Conservation (phyloP, 768 basidiomycete genomes). For the Hygrocybe coccinea region DNA sequence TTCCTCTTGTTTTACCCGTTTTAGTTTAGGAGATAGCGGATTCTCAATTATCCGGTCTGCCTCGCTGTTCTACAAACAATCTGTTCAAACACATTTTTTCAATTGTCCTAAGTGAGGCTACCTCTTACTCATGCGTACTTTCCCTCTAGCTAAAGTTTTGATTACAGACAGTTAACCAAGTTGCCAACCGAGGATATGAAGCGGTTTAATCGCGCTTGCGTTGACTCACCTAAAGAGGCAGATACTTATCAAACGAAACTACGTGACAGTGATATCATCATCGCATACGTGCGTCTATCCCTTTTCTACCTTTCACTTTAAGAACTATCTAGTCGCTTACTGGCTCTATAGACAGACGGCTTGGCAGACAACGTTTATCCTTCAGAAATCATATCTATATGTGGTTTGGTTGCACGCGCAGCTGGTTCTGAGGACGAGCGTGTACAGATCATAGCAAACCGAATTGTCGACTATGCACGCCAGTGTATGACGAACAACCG, state of each 20-base stretch:
- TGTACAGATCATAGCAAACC: slow-evolving; percentile 68
- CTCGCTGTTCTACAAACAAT: slow-evolving; percentile 51
- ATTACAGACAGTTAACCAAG: slow-evolving; percentile 49
- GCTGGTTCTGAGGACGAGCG: slow-evolving; percentile 54
- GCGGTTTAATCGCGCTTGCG: slow-evolving; percentile 46
- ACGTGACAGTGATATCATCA: slow-evolving; percentile 48
- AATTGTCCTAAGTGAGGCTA: slow-evolving; percentile 48
- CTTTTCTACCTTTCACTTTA: neutral
- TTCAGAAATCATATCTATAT: slow-evolving; percentile 65
- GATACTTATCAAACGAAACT: slow-evolving; percentile 41
- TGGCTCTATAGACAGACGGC: slow-evolving; percentile 44
- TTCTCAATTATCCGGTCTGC: slow-evolving; percentile 68
- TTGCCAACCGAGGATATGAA: slow-evolving; percentile 41
- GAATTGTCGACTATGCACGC: slow-evolving; percentile 63
- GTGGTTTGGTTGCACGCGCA: slow-evolving; percentile 56
- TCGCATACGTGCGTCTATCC: slow-evolving; percentile 39
- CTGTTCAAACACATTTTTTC: slow-evolving; percentile 50
- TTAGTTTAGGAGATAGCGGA: slow-evolving; percentile 75
- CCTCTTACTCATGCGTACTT: slow-evolving; percentile 20
- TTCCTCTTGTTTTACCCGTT: slow-evolving; percentile 3
- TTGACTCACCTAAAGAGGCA: slow-evolving; percentile 49
- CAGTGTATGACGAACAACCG: slow-evolving; percentile 64
- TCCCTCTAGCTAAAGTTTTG: slow-evolving; percentile 11
- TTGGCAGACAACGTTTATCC: slow-evolving; percentile 62
- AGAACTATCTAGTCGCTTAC: slow-evolving; percentile 28